Evolutionary conservation across 1,284 basidiomycete genomes (phyloP), one percentile per base, ranked within the genome.

Genomic region (Ustilago trichophora): DNA sequence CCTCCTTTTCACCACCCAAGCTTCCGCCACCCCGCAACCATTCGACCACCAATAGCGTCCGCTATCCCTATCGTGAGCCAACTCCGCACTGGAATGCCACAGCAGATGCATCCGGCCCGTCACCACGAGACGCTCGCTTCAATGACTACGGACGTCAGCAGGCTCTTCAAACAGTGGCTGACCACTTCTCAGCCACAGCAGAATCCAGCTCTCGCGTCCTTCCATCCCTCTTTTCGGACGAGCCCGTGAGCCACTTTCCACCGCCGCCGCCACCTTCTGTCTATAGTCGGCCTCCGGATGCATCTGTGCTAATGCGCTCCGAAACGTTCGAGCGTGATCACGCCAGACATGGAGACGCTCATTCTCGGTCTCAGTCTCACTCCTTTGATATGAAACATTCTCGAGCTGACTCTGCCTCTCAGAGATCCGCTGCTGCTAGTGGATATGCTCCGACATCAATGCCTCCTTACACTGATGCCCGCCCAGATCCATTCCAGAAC

Each of bases 11-110:
- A n/a, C 44, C 56, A 9, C 56, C 56, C 10, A 42, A 47, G 40
- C 44, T 59, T 12, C 56, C 56, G 8, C 26, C 45, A 10, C 56
- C 56, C 15, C 56, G 56, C 38, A 47, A n/a, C 16, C 12, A 31
- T 2, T n/a, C 56, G 2, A 12, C 25, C 33, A 36, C 18, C 27
- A 31, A 11, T 16, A 12, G 32, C 16, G 19, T 21, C 6, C 56
- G 43, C 13, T 19, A 33, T 26, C 15, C 48, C 0, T 32, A 43
- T 19, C 32, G 16, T 25, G 49, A 59, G 21, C 12, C 36, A 15
- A 13, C 42, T 8, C 21, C 55, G 9, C 9, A 24, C 6, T 40
- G 37, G 32, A 19, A 8, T 11, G 25, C 10, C 10, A n/a, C n/a
- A 3, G 29, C 25, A 19, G 36, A 45, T 9, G 18, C 41, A 3